phyloP scores from a whole-genome alignment of 2,329 filamentous ascomycete genomes.

The Botrytis byssoidea region DNA sequence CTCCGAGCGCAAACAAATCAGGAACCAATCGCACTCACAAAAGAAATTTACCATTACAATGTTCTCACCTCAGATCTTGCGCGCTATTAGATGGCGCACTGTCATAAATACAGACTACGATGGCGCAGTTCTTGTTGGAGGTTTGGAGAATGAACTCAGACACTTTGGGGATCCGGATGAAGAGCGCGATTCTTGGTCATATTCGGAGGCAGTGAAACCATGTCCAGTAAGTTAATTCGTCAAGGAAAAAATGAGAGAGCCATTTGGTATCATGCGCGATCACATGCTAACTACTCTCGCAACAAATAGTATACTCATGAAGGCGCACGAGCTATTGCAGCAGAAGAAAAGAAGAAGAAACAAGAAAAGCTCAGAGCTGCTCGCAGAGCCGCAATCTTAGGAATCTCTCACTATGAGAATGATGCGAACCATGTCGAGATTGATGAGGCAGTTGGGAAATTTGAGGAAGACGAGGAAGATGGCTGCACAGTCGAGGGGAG shows the following conservation, averaged over 20 bases:
- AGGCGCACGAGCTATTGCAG: constrained; percentile 4
- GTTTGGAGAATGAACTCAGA: constrained; percentile 5
- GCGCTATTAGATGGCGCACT: not conserved
- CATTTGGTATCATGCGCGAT: too few relatives aligned
- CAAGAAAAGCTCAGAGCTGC: not conserved
- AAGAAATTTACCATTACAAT: not conserved
- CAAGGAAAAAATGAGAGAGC: not conserved
- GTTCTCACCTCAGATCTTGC: not conserved
- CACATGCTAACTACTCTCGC: not conserved
- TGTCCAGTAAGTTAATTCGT: not conserved
- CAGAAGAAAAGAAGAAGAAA: not conserved
- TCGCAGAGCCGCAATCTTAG: not conserved
- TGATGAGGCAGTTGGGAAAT: not conserved
- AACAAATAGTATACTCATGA: not conserved
- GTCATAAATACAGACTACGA: constrained; percentile 4
- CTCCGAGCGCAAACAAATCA: not conserved
- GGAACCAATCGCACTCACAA: not conserved
- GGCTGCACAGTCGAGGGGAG: not conserved
- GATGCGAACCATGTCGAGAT: not conserved
- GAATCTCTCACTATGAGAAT: not conserved
- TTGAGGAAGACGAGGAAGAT: not conserved
- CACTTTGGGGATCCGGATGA: constrained; percentile 13
- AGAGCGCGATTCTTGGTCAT: not conserved
- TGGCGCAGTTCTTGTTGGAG: constrained; percentile 9
- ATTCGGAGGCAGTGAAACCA: not conserved